Evolutionary conservation across 805 yeast genomes (phyloP), one percentile per base, ranked within the genome.

Genomic region (Diddensiella santjacobensis): DNA sequence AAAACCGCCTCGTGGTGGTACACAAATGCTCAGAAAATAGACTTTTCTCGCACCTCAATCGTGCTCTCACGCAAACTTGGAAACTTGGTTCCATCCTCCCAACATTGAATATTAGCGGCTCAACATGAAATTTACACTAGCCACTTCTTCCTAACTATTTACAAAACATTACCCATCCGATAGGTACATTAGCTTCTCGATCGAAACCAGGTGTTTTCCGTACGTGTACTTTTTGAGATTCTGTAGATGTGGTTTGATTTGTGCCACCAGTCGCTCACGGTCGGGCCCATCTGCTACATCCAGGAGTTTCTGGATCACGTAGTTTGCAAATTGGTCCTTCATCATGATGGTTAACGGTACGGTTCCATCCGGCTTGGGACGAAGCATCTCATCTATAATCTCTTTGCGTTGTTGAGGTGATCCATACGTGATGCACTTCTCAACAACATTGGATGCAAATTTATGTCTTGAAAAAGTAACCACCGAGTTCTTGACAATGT

Each of bases 311-410:
- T 93, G 99, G 44, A 93, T 88, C 41, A 93, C 99, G 63, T 93
- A 93, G 67, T 93, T 93, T 20, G 98, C 99, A 69, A 84, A 93
- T 65, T 93, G 98, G 66, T 93, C 99, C 64, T 87, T 87, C 88
- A 93, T 89, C 98, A 93, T 90, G 50, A 84, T 72, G 20, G 90
- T 86, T 57, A 93, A 73, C 5, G 95, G 81, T 1, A 62, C 58
- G 15, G 60, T 52, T 20, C 66, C 66, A 35, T 57, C 61, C 37
- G 40, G 48, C 39, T 48, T 54, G 49, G 43, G 53, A 26, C 45
- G 48, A 22, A 67, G 58, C 13, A 91, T 87, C 58, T 80, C 85
- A 48, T 77, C 79, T 50, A 85, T 77, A 36, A 91, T 77, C 33
- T 71, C 63, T 51, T 71, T 67, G 53, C 89, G 76, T 65, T 89